Base-by-base conservation (phyloP, 148 eudicot genomes). In the Talinum fruticosum region DNA sequence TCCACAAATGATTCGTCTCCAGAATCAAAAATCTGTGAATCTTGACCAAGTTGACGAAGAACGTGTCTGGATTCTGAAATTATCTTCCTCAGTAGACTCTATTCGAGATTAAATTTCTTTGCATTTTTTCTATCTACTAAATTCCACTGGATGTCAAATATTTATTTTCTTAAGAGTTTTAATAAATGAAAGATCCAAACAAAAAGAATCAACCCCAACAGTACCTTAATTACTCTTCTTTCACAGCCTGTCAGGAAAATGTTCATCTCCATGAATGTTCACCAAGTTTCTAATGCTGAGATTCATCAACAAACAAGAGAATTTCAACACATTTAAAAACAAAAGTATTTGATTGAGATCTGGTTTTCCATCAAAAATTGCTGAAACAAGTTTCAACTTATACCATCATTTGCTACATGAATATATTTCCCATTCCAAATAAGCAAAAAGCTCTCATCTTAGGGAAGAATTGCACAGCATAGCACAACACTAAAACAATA, bases 371-470 rank as follows among this genome's bases (percentile, higher is more conserved):
- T 66, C 49, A 51, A 73, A 66, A 32, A 62, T 35, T 45, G 65
- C 66, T 62, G 66, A 62, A 69, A 75, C 41, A 32, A 62, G 76
- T 66, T 66, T 41, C 36, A 21, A 59, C 78, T 77, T 54, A 74
- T 44, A 62, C 57, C 81, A 78, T 75, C 62, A 71, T 45, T 78
- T 38, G 85, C n/a, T 74, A 75, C 54, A 82, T 74, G 35, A 75
- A 53, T 72, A 41, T 15, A 47, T 19, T 29, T 16, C n/a, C 72
- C 76, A 66, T 66, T 77, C 53, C 49, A 82, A 82, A 64, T 23
- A n/a, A 34, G 45, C 47, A 57, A 77, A 72, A 45, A 19, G 5
- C 26, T 41, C 41, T 37, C 7, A 3, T 37, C 64, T 29, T 24
- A 51, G 44, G 57, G 44, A 64, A 45, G 64, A 62, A 59, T 47